Evolutionary conservation across 495 filamentous ascomycete genomes (phyloP).

Genomic region (Extremus antarcticus): DNA sequence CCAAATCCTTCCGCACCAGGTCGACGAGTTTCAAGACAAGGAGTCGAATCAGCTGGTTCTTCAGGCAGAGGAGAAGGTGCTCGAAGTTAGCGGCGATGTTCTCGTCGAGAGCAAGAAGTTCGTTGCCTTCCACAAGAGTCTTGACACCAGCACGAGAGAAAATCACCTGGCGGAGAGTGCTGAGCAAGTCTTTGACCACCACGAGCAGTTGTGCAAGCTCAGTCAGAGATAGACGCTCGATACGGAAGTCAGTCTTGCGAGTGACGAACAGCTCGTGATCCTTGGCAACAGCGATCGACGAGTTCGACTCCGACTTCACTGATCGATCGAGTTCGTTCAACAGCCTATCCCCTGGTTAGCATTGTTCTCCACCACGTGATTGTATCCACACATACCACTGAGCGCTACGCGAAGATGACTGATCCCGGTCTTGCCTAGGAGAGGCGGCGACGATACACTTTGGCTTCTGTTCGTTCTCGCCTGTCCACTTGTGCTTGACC

Average conservation of each 20-base stretch:
- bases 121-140: slow-evolving; percentile 1
- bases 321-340: neutral
- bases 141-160: neutral
- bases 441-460: neutral
- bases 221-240: slow-evolving; percentile 2
- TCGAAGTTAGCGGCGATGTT: slow-evolving; percentile 6
- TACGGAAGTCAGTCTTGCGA: slow-evolving; percentile 5
- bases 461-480: neutral
- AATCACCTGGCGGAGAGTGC: neutral
- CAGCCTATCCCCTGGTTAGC: slow-evolving; percentile 3
- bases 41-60: slow-evolving; percentile 4
- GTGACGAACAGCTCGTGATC: slow-evolving; percentile 7
- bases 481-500: neutral
- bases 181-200: slow-evolving; percentile 4
- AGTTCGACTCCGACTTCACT: neutral
- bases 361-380: neutral
- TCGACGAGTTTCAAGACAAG: slow-evolving; percentile 1
- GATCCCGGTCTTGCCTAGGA: neutral
- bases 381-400: neutral
- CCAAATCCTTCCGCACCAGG: neutral
- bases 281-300: slow-evolving; percentile 3
- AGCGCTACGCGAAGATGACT: neutral
- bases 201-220: slow-evolving; percentile 4
- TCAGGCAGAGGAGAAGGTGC: slow-evolving; percentile 10
- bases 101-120: slow-evolving; percentile 11